Evolutionary conservation across 768 basidiomycete species (phyloP).

Genomic region (Rhodotorula toruloides): DNA sequence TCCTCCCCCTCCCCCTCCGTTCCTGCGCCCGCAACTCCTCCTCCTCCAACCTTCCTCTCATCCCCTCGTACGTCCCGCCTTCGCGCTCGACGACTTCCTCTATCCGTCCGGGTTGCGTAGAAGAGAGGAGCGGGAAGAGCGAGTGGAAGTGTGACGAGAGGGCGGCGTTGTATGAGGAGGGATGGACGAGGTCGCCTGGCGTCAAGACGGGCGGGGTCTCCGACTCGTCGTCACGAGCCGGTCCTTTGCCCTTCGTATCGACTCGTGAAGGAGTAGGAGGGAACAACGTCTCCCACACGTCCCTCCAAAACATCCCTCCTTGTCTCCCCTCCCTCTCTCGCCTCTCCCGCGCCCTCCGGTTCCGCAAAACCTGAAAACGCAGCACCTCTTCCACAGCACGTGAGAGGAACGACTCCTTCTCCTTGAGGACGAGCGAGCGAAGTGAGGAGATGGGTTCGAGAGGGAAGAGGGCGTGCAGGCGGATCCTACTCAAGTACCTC

Average conservation of each 20-base stretch:
- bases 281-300: background rate
- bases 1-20: background rate
- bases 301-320: too few relatives aligned
- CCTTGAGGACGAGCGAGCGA: background rate
- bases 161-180: background rate
- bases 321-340: too few relatives aligned
- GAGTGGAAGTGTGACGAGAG: background rate
- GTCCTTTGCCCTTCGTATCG: too few relatives aligned
- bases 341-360: too few relatives aligned
- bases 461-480: slow-evolving; percentile 20
- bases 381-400: background rate
- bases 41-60: slow-evolving; percentile 1
- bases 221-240: background rate
- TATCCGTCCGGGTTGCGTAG: background rate
- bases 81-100: background rate
- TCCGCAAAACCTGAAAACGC: background rate
- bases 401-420: slow-evolving; percentile 6
- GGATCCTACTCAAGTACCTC: background rate
- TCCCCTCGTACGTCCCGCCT: background rate
- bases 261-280: background rate
- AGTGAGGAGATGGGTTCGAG: slow-evolving; percentile 2
- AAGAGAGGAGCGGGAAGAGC: background rate
- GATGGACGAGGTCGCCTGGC: slow-evolving; percentile 13
- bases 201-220: background rate
- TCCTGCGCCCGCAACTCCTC: background rate